A percentile compares a stretch with the other conserved stretches of the same genome.
These are phyloP conservation scores for Casuarina glauca DNA, from an alignment of 306 rosid genomes.

Conservation along the genomic window DNA sequence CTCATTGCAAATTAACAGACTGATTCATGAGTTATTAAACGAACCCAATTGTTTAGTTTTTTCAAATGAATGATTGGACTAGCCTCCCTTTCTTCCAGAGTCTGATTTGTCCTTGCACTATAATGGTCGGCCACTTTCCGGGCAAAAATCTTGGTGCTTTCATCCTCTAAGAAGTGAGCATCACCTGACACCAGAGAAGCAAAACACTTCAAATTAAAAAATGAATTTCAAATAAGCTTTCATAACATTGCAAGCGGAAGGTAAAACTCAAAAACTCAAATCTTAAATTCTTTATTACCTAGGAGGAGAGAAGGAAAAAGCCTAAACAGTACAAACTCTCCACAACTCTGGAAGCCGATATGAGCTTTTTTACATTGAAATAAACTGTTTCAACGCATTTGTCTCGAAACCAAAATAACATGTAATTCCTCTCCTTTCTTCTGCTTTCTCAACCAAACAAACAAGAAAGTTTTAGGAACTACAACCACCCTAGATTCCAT, in stretches of 20 bases:
- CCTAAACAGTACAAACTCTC: not conserved
- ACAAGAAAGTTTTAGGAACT: not conserved
- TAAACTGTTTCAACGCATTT: not conserved
- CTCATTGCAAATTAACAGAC: not conserved
- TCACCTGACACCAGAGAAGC: slow-evolving; percentile 55
- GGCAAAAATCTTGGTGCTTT: slow-evolving; percentile 72
- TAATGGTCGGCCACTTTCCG: slow-evolving; percentile 96
- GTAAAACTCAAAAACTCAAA: not conserved
- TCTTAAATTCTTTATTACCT: slow-evolving; percentile 17
- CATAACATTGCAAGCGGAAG: not conserved
- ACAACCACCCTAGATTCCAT: slow-evolving; percentile 6
- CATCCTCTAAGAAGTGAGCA: slow-evolving; percentile 78
- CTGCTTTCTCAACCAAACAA: slow-evolving; percentile 16
- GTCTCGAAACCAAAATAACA: slow-evolving; percentile 4
- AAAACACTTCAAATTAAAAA: slow-evolving; percentile 12
- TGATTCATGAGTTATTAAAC: slow-evolving; percentile 9
- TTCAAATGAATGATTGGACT: slow-evolving; percentile 91
- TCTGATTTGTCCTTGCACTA: slow-evolving; percentile 88
- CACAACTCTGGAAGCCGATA: not conserved
- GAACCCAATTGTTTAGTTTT: slow-evolving; percentile 93
- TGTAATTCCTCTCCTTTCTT: slow-evolving; percentile 10
- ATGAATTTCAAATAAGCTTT: slow-evolving; percentile 5
- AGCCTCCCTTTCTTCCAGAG: slow-evolving; percentile 85
- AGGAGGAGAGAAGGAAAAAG: not conserved
- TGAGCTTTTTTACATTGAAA: not conserved